Base-by-base conservation (phyloP, 2,329 filamentous ascomycete genomes). In the Fusarium veterinarium region DNA sequence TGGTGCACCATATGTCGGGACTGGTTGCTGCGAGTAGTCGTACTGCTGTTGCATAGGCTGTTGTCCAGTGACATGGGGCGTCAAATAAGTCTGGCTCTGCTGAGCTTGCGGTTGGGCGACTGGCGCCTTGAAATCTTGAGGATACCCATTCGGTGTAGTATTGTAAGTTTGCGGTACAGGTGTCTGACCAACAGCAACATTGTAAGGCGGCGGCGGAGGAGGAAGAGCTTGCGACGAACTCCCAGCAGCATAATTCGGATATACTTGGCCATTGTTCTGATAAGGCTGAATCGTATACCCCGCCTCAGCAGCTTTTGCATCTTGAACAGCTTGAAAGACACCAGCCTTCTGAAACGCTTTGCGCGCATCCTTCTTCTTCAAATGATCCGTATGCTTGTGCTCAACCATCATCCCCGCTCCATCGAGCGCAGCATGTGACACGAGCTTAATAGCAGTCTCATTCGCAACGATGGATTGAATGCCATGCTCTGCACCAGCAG, bases 361-460 rank as follows among this genome's bases (percentile, higher is more conserved):
- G 23, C 67, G 28, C 0, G 80, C 76, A 42, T 80, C 80, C 63
- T 81, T 83, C 66, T 81, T 81, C 71, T 80, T 80, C 12, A 78
- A 61, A 60, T 79, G 79, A 9, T 69, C 73, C 2, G 80, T 82
- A 35, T 84, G 81, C 2, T 75, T 76, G 55, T 83, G 79, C 37
- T 84, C 82, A 3, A 81, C 59, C 2, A 76, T 76, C 72, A 82
- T 77, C 2, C 80, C 82, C 4, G 78, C 78, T 0, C 78, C 81
- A 52, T 84, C 82, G 4, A 84, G 72, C 3, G 80, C 81, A 7
- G 78, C 76, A 60, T 84, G 82, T 10, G 78, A 79, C 3, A 78
- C 79, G 8, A 80, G 67, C 57, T 81, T 81, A 42, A 81, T 75
- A 6, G 80, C 80, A 4, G 80, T 77, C 28, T 84, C 82, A 25